These are phyloP conservation scores for Chrysochromulina tobinii DNA, from an alignment of 78 protist species.

Conservation along the genomic window DNA sequence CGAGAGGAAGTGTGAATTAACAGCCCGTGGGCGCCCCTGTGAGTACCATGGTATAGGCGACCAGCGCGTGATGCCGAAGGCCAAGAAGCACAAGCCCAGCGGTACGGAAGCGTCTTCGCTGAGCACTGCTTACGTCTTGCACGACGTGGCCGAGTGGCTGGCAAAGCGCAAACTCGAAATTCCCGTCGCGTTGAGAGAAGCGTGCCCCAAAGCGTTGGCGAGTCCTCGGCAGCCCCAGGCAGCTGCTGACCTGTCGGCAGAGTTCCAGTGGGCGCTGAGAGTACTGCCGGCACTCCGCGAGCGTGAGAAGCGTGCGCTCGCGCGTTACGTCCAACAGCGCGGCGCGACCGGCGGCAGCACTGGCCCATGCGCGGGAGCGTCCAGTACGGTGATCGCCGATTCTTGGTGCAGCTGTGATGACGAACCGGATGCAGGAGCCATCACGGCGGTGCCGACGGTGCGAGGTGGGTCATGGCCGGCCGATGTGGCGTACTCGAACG, in stretches of 20 bases:
- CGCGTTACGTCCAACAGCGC: not conserved
- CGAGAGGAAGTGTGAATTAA: too few species aligned
- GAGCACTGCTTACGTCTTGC: too few species aligned
- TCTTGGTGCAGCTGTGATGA: not conserved
- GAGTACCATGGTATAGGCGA: too few species aligned
- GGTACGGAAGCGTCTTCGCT: too few species aligned
- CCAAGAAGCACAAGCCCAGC: too few species aligned
- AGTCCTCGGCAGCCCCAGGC: not conserved
- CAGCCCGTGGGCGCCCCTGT: too few species aligned
- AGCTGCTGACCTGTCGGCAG: not conserved
- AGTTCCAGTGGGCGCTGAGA: not conserved
- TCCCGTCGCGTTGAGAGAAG: too few species aligned
- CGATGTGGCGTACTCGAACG: not conserved
- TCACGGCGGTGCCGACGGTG: not conserved
- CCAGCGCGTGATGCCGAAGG: too few species aligned
- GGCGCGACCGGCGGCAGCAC: not conserved
- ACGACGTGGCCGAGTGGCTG: too few species aligned
- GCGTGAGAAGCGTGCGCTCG: not conserved
- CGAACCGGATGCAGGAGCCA: not conserved
- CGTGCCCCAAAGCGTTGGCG: too few species aligned
- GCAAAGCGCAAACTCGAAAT: too few species aligned
- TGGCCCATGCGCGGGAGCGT: not conserved
- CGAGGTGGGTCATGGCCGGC: not conserved
- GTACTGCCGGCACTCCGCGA: not conserved
- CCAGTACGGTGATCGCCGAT: not conserved